Conservation (phyloP, 257 asterid species). For the Ballota nigra region DNA sequence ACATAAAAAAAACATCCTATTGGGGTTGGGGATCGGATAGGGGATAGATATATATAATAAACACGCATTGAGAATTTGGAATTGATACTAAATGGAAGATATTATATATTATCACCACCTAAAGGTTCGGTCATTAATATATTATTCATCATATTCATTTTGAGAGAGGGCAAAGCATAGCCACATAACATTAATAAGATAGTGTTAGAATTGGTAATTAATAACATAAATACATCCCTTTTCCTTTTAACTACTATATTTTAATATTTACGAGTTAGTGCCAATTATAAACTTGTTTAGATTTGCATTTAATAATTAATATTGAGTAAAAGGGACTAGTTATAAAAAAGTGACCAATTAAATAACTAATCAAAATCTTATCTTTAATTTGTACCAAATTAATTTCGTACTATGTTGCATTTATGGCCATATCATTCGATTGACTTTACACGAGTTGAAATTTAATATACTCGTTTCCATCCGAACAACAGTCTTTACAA, state of each 20-base stretch:
- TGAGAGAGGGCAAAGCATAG: slow-evolving; percentile 2
- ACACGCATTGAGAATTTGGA: too few species aligned
- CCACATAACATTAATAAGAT: neutral
- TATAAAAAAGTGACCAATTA: neutral
- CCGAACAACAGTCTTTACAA: slow-evolving; percentile 3
- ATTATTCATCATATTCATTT: neutral
- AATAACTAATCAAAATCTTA: neutral
- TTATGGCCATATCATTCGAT: neutral
- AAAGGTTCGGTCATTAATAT: neutral
- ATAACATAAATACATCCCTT: neutral
- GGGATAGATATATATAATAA: too few species aligned
- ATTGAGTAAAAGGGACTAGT: neutral
- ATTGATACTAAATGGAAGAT: neutral
- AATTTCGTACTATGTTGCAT: slow-evolving; percentile 7
- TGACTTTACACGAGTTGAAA: slow-evolving; percentile 12
- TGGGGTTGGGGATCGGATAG: too few species aligned
- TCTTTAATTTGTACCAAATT: neutral
- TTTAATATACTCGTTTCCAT: slow-evolving; percentile 5
- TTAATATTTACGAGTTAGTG: neutral
- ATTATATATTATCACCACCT: neutral
- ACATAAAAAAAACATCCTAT: too few species aligned
- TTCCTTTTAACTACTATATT: neutral
- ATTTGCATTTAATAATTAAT: neutral
- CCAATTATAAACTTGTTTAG: neutral
- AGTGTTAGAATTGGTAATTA: neutral